Evolutionary conservation across 176 grass and related monocot species (phyloP).

Genomic region (Cenchrus purpureus): DNA sequence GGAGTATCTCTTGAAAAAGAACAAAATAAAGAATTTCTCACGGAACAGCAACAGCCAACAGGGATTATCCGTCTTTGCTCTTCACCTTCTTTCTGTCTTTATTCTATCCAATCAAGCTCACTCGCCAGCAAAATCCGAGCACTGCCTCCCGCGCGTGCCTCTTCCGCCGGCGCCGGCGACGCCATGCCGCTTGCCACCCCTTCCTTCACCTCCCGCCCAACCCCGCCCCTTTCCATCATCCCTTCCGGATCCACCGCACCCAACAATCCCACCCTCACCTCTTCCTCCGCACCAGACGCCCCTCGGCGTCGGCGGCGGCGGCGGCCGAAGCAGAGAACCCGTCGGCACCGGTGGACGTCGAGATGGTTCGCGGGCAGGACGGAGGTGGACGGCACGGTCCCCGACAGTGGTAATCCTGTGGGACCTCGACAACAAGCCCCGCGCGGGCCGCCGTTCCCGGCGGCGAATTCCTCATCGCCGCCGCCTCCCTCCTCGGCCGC

Average conservation of each 20-base stretch:
- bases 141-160: neutral
- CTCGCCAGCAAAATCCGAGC: constrained; percentile 6
- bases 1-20: neutral
- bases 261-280: neutral
- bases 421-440: constrained; percentile 99
- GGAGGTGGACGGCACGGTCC: constrained; percentile 58
- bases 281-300: constrained; percentile 27
- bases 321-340: constrained; percentile 43
- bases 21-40: neutral
- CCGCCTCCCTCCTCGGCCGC: constrained; percentile 73
- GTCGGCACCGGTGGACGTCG: constrained; percentile 40
- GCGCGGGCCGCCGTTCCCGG: constrained; percentile 68
- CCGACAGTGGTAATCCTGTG: constrained; percentile 78
- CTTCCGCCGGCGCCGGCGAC: constrained; percentile 3
- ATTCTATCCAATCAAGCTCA: neutral
- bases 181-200: constrained; percentile 43
- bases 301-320: neutral
- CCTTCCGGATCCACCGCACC: constrained; percentile 18
- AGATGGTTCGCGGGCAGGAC: constrained; percentile 65
- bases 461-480: constrained; percentile 63
- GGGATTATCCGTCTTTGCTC: neutral
- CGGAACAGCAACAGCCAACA: neutral
- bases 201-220: constrained; percentile 45
- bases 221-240: neutral
- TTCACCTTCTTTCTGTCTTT: constrained; percentile 8